Base-by-base conservation (phyloP, 768 basidiomycete genomes). In the Tylopilus plumbeoviolaceoides region DNA sequence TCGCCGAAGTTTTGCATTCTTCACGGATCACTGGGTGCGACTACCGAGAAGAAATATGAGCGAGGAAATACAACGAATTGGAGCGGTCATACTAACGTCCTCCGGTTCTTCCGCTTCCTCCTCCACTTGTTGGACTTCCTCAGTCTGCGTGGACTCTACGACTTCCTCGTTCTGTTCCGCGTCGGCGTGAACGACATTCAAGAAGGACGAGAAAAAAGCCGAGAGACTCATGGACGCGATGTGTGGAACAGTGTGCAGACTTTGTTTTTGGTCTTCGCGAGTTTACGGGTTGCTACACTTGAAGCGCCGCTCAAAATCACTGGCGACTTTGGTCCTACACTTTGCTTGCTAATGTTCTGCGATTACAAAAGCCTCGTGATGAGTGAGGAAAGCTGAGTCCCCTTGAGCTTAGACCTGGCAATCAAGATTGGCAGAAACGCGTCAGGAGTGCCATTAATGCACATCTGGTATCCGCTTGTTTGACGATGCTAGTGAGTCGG, bases 11-110 rank as follows among this genome's bases (percentile, higher is more conserved):
- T 63, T 86, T 77, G 71, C 89, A 92, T 60, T 90, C 87, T 41
- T 91, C 89, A 50, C 85, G 80, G 54, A 95, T 71, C 35, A 66
- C 70, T 25, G 91, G 91, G 27, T 87, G 80, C 21, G 75, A 42
- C 92, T 95, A 56, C 40, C 44, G 1, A 54, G 14, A 9, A 45
- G 35, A 28, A 11, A 28, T 0, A 46, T 51, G n/a, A 56, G 42
- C 23, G 44, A 12, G 33, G 40, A 6, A 30, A 50, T 2, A 14
- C 42, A 15, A 17, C 20, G 4, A 42, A 44, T 21, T 8, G 25
- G 36, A 14, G 18, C 33, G 15, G 41, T 51, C 43, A 20, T 6
- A 81, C 87, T 66, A 62, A 94, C 91, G 67, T 94, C 91, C 70
- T 92, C 89, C 14, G 90, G 89, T 58, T 91, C 81, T 50, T 78